Conservation (phyloP, 257 asterid genomes). For the Solanum chiquidenum region DNA sequence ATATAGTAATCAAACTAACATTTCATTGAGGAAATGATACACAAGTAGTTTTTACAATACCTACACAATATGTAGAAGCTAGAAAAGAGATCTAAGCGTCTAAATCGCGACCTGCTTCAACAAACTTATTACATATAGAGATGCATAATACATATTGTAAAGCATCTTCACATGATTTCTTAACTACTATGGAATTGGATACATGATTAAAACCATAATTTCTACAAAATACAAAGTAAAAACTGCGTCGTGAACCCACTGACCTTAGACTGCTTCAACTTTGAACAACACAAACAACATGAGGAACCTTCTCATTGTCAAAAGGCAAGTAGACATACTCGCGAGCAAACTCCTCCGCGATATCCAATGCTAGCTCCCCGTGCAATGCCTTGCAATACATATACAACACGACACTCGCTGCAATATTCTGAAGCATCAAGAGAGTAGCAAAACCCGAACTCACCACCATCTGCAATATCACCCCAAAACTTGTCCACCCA, state of each 20-base stretch:
- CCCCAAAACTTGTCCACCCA: conserved; percentile 36
- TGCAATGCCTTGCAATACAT: conserved; percentile 57
- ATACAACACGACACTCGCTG: conserved; percentile 30
- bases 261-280: background rate
- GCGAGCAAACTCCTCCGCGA: conserved; percentile 68
- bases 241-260: background rate
- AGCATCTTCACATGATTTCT: background rate
- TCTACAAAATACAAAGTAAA: background rate
- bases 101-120: background rate
- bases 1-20: background rate
- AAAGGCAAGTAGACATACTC: conserved; percentile 76
- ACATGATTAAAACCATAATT: background rate
- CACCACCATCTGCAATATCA: conserved; percentile 28
- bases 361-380: conserved; percentile 78
- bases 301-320: conserved; percentile 78
- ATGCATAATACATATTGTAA: background rate
- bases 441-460: conserved; percentile 23
- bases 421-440: conserved; percentile 26
- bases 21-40: background rate
- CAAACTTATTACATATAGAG: background rate
- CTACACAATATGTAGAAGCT: background rate
- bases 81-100: background rate
- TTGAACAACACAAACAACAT: conserved; percentile 56
- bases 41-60: background rate
- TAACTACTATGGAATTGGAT: background rate